A percentile compares a stretch with the other conserved stretches of the same genome.
Evolutionary conservation across 2,329 filamentous ascomycete genomes (phyloP).

Genomic region (Gyromitra esculenta): DNA sequence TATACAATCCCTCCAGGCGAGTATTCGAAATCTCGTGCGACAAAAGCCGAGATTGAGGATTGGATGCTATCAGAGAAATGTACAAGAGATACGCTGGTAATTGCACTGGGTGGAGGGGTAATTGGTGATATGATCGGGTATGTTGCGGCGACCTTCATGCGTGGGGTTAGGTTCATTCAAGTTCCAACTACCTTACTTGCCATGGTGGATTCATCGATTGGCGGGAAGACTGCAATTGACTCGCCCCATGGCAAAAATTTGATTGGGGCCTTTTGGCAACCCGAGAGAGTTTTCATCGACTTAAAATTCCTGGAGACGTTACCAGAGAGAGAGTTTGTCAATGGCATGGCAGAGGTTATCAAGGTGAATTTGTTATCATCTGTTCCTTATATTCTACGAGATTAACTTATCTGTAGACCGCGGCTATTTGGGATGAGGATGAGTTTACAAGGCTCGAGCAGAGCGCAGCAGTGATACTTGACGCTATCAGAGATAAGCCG

Average conservation of each 20-base stretch:
- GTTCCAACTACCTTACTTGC: constrained; percentile 92
- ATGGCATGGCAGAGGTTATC: constrained; percentile 97
- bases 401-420: constrained; percentile 69
- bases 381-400: neutral
- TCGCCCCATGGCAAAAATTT: constrained; percentile 96
- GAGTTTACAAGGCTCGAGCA: constrained; percentile 87
- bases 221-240: constrained; percentile 98
- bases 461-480: constrained; percentile 79
- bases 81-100: constrained; percentile 91
- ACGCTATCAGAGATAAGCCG: constrained; percentile 72
- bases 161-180: constrained; percentile 93
- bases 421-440: constrained; percentile 90
- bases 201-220: constrained; percentile 99
- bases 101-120: constrained; percentile 93
- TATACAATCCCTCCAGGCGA: constrained; percentile 91
- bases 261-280: constrained; percentile 96
- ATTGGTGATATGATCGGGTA: constrained; percentile 99
- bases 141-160: constrained; percentile 98
- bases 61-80: constrained; percentile 95
- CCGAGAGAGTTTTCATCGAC: constrained; percentile 92
- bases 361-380: constrained; percentile 65
- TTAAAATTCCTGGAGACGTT: constrained; percentile 89
- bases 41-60: constrained; percentile 95
- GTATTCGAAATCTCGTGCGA: constrained; percentile 89
- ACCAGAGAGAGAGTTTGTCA: constrained; percentile 91